Conservation (phyloP, 306 rosid genomes). For the Quercus variabilis region DNA sequence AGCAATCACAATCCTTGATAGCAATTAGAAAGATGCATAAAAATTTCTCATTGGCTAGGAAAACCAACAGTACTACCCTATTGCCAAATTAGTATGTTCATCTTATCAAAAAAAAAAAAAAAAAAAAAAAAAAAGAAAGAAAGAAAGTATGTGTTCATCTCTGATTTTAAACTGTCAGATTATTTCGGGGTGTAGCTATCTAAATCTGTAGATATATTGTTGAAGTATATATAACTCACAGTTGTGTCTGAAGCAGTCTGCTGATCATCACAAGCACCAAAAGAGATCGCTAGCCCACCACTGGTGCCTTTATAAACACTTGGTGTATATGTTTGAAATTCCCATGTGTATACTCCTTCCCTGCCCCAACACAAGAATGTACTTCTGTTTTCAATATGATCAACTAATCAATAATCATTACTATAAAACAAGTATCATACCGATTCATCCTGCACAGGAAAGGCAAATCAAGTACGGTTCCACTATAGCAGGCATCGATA, state of each 20-base stretch:
- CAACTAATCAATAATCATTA: no score
- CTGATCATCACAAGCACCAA: slow-evolving; percentile 49
- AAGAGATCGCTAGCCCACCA: slow-evolving; percentile 47
- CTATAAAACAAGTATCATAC: slow-evolving; percentile 13
- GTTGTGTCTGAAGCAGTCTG: slow-evolving; percentile 46
- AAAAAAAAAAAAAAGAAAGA: no score
- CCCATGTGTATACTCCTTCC: slow-evolving; percentile 41
- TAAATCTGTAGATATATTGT: not conserved
- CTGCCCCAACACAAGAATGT: slow-evolving; percentile 14
- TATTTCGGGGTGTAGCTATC: no score
- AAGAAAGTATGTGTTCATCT: no score
- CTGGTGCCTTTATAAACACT: slow-evolving; percentile 46
- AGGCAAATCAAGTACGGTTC: slow-evolving; percentile 57
- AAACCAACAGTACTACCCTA: no score
- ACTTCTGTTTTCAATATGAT: not conserved
- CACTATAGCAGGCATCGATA: slow-evolving; percentile 58
- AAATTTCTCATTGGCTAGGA: no score
- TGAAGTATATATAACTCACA: slow-evolving; percentile 20
- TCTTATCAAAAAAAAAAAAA: no score
- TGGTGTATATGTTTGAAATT: slow-evolving; percentile 25
- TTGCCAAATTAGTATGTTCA: no score
- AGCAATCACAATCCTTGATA: no score
- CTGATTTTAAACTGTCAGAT: no score
- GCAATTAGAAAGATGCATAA: no score
- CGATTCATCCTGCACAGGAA: slow-evolving; percentile 52